Base-by-base conservation (phyloP, 352 stramenopile genomes). In the Aphanomyces astaci region DNA sequence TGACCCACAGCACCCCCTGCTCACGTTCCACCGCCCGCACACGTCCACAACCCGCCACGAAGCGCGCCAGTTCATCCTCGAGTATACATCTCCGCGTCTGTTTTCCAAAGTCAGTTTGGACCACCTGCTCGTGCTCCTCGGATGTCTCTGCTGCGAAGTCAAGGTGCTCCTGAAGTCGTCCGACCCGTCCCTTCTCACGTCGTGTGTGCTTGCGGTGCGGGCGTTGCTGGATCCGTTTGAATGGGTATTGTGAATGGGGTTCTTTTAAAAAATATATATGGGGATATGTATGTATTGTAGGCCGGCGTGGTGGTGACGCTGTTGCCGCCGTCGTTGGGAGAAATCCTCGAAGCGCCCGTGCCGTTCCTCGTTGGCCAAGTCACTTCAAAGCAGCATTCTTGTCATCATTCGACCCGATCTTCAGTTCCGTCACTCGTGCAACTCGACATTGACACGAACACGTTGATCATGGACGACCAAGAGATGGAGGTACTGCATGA, bases 391-490 rank as follows among this genome's bases (percentile, higher is more conserved):
- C 2, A 57, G 15, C 10, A 30, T 3, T 24, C 46, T 24, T 4
- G 36, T 9, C n/a, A n/a, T n/a, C n/a, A n/a, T n/a, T n/a, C 32
- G 9, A 19, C 31, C 83, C 10, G 89, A n/a, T n/a, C n/a, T n/a
- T n/a, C n/a, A n/a, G n/a, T 91, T 76, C 75, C 75, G 13, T 82
- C 82, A 17, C 80, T 93, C 13, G 87, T 91, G 54, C 80, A 91
- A 66, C 88, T 93, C 76, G 84, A 89, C 46, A 86, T 93, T 79
- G 85, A 93, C 64, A 75, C 85, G 31, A 89, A 91, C 66, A 77
- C 79, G 22, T 55, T 93, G 2, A 76, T 79, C 32, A 90, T 93
- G 81, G 81, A 93, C 57, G 79, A 88, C 64, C 81, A 91, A 40
- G 82, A 93, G 62, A 48, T 91, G 33, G 71, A 79, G 72, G 75